phyloP scores from a whole-genome alignment of 129 eudicot species.

The Heracleum sosnowskyi region DNA sequence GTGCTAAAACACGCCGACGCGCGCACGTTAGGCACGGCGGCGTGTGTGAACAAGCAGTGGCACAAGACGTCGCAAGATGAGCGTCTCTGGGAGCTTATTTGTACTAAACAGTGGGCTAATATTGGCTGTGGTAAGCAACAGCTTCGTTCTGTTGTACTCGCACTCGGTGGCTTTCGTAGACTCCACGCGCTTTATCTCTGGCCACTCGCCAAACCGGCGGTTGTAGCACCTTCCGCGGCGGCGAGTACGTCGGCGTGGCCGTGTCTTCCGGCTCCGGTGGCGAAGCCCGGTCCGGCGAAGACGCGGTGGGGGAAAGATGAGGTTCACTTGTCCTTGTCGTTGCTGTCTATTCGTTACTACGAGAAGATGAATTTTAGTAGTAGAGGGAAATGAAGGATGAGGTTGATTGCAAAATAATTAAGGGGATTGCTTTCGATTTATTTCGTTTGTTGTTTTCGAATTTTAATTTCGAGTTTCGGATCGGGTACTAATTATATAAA shows the following conservation, averaged over 20 bases:
- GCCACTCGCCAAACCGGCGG: constrained; percentile 58
- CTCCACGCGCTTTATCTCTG: constrained; percentile 69
- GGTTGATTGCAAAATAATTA: neutral
- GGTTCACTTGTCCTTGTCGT: constrained; percentile 70
- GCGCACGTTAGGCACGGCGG: constrained; percentile 50
- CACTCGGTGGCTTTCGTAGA: constrained; percentile 84
- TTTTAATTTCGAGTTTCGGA: neutral
- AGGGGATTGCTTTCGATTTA: neutral
- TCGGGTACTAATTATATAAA: neutral
- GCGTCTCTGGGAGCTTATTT: constrained; percentile 89
- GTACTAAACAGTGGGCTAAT: constrained; percentile 49
- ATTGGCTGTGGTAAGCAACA: constrained; percentile 40
- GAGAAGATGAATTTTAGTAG: constrained; percentile 61
- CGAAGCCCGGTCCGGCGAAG: constrained; percentile 15
- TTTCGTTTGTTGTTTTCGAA: neutral
- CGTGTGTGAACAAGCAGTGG: constrained; percentile 75
- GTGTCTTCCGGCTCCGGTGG: constrained; percentile 39
- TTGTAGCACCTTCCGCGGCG: no score
- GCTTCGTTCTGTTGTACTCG: constrained; percentile 79
- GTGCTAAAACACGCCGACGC: constrained; percentile 74
- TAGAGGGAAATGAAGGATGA: constrained; percentile 21
- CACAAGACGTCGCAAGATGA: constrained; percentile 57
- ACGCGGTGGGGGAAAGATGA: constrained; percentile 94
- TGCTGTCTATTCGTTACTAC: constrained; percentile 68
- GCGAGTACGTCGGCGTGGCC: constrained; percentile 46